A percentile compares a stretch with the other conserved stretches of the same genome.
These are phyloP conservation scores for Omphalea diandra DNA, from an alignment of 441 rosid species.

Conservation along the genomic window DNA sequence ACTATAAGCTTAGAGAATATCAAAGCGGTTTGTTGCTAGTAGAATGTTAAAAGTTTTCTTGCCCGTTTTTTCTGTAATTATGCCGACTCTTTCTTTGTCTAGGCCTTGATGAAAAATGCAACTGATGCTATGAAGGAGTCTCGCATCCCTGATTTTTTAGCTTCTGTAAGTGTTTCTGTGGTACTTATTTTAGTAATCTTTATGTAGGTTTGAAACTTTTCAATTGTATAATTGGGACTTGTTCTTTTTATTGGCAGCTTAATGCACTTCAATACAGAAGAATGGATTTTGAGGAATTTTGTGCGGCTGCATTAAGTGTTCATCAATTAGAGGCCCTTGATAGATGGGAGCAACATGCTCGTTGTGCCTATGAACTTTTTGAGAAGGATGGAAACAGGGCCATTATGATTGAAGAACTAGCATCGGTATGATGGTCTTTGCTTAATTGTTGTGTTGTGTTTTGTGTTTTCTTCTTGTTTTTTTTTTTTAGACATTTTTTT, in stretches of 20 bases:
- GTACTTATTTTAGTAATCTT: conserved; percentile 5
- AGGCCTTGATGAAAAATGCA: conserved; percentile 81
- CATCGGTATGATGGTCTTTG: conserved; percentile 60
- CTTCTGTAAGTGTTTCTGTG: conserved; percentile 51
- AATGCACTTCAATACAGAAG: conserved; percentile 86
- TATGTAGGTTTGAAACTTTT: conserved; percentile 8
- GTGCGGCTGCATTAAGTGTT: conserved; percentile 80
- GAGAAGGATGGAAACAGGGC: conserved; percentile 95
- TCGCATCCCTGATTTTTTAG: conserved; percentile 71
- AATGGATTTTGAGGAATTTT: conserved; percentile 87
- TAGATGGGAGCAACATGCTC: conserved; percentile 92
- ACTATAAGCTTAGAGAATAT: conserved; percentile 74
- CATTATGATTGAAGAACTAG: conserved; percentile 80
- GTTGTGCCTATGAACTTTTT: conserved; percentile 91
- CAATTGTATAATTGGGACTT: background rate
- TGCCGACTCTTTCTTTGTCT: conserved; percentile 16
- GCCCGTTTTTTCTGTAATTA: background rate
- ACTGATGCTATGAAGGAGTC: conserved; percentile 96
- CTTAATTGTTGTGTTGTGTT: no score
- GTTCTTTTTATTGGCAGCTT: conserved; percentile 44
- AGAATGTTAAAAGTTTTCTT: background rate
- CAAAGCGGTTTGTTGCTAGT: conserved; percentile 45
- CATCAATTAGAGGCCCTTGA: conserved; percentile 89
- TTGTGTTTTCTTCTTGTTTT: no score
- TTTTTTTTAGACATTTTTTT: no score